Evolutionary conservation across 2,329 filamentous ascomycete genomes (phyloP), one percentile per base, ranked within the genome.

Genomic region (Talaromyces sp.): DNA sequence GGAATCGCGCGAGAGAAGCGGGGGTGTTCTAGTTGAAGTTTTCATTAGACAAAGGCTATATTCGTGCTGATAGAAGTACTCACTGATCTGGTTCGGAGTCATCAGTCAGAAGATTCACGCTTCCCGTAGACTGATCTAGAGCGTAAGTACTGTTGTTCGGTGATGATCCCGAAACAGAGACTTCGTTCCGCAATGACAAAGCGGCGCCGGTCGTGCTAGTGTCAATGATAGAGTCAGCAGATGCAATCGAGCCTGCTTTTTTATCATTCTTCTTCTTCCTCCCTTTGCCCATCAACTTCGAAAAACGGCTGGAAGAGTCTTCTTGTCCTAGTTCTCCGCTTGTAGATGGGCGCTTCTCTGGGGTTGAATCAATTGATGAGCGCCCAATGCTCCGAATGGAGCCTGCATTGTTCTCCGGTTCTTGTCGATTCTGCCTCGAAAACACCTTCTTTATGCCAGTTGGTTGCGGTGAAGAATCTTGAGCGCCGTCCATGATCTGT

Each of bases 1-100:
- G 39, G 89, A 89, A 62, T 87, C 84, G 74, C 87, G 86, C 33
- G 84, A 80, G 62, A 84, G 78, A 64, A 83, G 76, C 62, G 82
- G 80, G 67, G 84, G 84, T 58, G 75, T 72, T 31, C 75, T 77
- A 33, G 41, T 39, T 19, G 75, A 75, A 19, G 71, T 19, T 22
- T 16, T 24, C 5, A 48, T 57, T 24, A 56, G 48, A 22, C 9
- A 19, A 16, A 52, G 11, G 14, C 27, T n/a, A 24, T 22, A 10
- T 45, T 33, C 13, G 7, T 31, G 24, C 22, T 59, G 7, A 59
- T 7, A n/a, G 13, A 33, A 9, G 56, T 35, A 74, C 68, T 75
- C 74, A 74, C 78, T 77, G 71, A 73, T 80, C 71, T 68, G 80
- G 74, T 71, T 82, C 71, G 67, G 76, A 73, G 68, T 76, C 69